These are phyloP conservation scores for Nidularia sp. DNA, from an alignment of 768 basidiomycete genomes.

Conservation along the genomic window DNA sequence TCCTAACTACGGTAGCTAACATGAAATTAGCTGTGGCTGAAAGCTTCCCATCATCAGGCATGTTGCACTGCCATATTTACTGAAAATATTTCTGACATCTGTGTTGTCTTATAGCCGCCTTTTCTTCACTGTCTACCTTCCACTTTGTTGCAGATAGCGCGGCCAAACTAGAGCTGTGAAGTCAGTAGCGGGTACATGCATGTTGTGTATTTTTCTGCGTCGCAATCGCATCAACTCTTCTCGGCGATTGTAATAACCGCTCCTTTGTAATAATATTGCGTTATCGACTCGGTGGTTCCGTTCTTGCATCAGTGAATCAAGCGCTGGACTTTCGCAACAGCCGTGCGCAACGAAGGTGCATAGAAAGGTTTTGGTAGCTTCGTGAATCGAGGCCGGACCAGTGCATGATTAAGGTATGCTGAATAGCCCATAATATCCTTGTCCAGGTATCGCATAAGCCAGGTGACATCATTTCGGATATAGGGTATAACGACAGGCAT, in stretches of 20 bases:
- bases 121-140: conserved; percentile 46
- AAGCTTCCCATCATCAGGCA: too few species aligned
- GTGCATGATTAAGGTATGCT: neutral
- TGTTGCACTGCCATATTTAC: too few species aligned
- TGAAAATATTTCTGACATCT: too few species aligned
- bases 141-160: conserved; percentile 51
- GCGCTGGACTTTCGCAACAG: conserved; percentile 5
- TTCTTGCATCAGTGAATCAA: conserved; percentile 3
- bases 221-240: too few species aligned
- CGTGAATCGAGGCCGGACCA: conserved; percentile 2
- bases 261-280: neutral
- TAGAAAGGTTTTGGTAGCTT: conserved; percentile 14
- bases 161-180: conserved; percentile 38
- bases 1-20: conserved; percentile 35
- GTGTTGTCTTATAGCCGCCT: conserved; percentile 14
- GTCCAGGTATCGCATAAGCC: conserved; percentile 7
- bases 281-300: neutral
- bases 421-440: conserved; percentile 6
- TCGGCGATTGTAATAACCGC: neutral
- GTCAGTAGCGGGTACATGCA: neutral
- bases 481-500: too few species aligned
- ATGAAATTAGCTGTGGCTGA: too few species aligned
- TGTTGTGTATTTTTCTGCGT: neutral
- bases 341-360: conserved; percentile 8
- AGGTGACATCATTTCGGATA: conserved; percentile 5